A percentile compares a stretch with the other conserved stretches of the same genome.
Evolutionary conservation across 1,284 basidiomycete species (phyloP).

Genomic region (Albatrellus sp.): DNA sequence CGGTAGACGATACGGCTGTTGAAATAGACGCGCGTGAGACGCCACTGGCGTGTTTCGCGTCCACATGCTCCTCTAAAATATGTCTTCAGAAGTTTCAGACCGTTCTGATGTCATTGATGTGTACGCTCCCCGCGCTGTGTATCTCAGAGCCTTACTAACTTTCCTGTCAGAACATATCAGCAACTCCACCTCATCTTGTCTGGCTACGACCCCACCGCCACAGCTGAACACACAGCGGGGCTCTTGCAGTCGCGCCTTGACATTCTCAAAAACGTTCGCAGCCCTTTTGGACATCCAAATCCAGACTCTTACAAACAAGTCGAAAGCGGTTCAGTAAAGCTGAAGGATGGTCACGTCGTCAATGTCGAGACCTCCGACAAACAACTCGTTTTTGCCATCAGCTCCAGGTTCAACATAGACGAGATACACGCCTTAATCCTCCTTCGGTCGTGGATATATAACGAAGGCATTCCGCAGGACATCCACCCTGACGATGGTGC

Average conservation of each 20-base stretch:
- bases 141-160: constrained; percentile 2
- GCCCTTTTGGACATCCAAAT: constrained; percentile 58
- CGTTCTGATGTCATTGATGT: constrained; percentile 45
- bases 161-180: constrained; percentile 41
- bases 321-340: constrained; percentile 49
- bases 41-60: not conserved
- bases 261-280: constrained; percentile 40
- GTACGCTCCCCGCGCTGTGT: constrained; percentile 22
- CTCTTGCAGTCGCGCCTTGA: constrained; percentile 43
- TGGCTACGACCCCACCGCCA: constrained; percentile 43
- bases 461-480: constrained; percentile 55
- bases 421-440: constrained; percentile 63
- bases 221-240: constrained; percentile 41
- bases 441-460: constrained; percentile 68
- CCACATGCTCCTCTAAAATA: constrained; percentile 10
- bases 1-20: too few species aligned
- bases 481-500: constrained; percentile 29
- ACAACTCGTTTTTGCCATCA: constrained; percentile 57
- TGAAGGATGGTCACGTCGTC: constrained; percentile 49
- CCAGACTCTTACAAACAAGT: constrained; percentile 53
- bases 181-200: constrained; percentile 50
- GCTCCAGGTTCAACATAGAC: constrained; percentile 60
- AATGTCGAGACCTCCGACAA: constrained; percentile 57
- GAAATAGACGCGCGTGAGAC: too few species aligned
- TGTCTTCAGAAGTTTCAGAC: constrained; percentile 31